A percentile compares a stretch with the other conserved stretches of the same genome.
These are phyloP conservation scores for Actinomortierella ambigua DNA, from an alignment of 371 early-diverging fungal species.

Conservation along the genomic window DNA sequence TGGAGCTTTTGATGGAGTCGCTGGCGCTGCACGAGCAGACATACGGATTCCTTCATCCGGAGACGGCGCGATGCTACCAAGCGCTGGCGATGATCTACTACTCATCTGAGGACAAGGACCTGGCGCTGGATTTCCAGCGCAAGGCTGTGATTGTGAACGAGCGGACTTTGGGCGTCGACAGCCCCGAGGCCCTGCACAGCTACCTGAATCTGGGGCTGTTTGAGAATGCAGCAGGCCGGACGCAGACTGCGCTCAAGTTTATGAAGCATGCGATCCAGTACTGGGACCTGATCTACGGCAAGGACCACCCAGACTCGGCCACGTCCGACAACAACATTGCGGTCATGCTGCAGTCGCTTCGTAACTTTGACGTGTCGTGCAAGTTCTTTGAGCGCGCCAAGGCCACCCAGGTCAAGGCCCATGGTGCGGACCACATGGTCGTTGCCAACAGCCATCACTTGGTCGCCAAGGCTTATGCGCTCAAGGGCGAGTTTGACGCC, in stretches of 20 bases:
- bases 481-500: constrained; percentile 75
- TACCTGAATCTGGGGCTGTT: constrained; percentile 84
- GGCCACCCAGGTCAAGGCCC: constrained; percentile 68
- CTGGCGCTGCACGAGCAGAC: constrained; percentile 89
- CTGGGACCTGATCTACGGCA: constrained; percentile 82
- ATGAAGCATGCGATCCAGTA: constrained; percentile 82
- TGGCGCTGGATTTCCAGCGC: constrained; percentile 80
- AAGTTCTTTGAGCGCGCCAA: constrained; percentile 79
- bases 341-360: constrained; percentile 82
- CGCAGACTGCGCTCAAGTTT: constrained; percentile 76
- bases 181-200: constrained; percentile 87
- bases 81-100: constrained; percentile 89
- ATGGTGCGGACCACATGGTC: constrained; percentile 77
- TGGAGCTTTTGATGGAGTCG: constrained; percentile 86
- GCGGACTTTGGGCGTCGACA: constrained; percentile 85
- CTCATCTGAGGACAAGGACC: constrained; percentile 75
- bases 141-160: constrained; percentile 89
- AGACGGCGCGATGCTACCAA: constrained; percentile 85
- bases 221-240: constrained; percentile 82
- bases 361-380: constrained; percentile 66
- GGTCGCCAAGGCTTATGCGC: constrained; percentile 78
- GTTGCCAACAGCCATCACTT: constrained; percentile 76
- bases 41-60: constrained; percentile 89
- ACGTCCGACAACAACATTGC: constrained; percentile 87
- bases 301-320: constrained; percentile 84